A percentile compares a stretch with the other conserved stretches of the same genome.
phyloP scores from a whole-genome alignment of 805 yeast species.

The Isabelozyma heimii region DNA sequence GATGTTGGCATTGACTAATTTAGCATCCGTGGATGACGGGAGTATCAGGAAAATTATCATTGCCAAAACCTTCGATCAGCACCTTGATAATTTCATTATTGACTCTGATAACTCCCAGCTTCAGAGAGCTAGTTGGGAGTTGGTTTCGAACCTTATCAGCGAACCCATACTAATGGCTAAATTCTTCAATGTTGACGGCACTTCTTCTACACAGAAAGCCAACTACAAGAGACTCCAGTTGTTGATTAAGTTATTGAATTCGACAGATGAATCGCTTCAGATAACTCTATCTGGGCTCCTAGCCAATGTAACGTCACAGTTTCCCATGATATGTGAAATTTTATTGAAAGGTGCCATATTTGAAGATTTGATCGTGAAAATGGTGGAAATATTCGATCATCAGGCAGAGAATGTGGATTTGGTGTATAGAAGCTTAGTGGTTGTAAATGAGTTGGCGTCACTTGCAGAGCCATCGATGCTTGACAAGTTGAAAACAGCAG shows the following conservation, averaged over 20 bases:
- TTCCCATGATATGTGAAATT: constrained; percentile 29
- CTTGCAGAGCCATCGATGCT: constrained; percentile 6
- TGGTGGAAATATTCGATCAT: constrained; percentile 17
- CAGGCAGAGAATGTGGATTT: constrained; percentile 25
- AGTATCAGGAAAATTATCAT: constrained; percentile 34
- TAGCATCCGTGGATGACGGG: constrained; percentile 46
- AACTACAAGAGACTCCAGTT: constrained; percentile 26
- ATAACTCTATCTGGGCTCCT: constrained; percentile 32
- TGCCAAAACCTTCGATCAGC: constrained; percentile 47
- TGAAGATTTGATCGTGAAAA: constrained; percentile 13
- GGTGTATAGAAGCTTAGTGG: constrained; percentile 22
- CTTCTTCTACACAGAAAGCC: constrained; percentile 13
- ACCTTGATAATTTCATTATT: constrained; percentile 38
- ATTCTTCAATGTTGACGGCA: constrained; percentile 53
- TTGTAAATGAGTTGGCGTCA: constrained; percentile 18
- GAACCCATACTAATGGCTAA: constrained; percentile 44
- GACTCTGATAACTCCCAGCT: constrained; percentile 39
- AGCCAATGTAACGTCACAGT: constrained; percentile 40
- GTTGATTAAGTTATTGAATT: constrained; percentile 31
- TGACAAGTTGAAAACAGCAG: not conserved
- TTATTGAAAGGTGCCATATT: constrained; percentile 15
- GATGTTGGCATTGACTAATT: constrained; percentile 64
- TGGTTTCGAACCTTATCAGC: constrained; percentile 57
- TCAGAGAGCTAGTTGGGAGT: constrained; percentile 61
- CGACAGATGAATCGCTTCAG: constrained; percentile 28